These are phyloP conservation scores for Coemansia reversa DNA, from an alignment of 192 early-diverging fungal genomes.

Conservation along the genomic window DNA sequence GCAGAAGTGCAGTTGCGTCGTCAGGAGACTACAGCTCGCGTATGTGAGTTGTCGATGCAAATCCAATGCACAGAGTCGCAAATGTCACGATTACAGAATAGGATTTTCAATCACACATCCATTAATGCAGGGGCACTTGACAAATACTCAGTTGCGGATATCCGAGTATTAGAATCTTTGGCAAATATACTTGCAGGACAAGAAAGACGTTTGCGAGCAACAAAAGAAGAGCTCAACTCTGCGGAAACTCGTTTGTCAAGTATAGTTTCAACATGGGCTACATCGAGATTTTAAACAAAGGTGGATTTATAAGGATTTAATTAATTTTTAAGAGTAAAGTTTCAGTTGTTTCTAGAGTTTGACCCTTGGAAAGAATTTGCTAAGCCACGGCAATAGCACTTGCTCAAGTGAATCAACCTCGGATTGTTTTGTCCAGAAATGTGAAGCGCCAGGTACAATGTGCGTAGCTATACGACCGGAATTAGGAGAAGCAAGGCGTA, in stretches of 20 bases:
- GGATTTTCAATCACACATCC: slow-evolving; percentile 3
- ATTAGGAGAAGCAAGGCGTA: slow-evolving; percentile 22
- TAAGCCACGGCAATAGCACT: slow-evolving; percentile 1
- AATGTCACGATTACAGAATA: slow-evolving; percentile 1
- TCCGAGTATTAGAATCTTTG: slow-evolving; percentile 14
- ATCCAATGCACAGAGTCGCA: slow-evolving; percentile 32
- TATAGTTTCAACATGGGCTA: slow-evolving; percentile 22
- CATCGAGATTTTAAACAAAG: slow-evolving; percentile 18
- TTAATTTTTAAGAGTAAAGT: too few species aligned
- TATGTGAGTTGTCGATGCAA: slow-evolving; percentile 12
- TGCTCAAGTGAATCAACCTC: slow-evolving; percentile 16
- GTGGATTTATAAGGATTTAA: too few species aligned
- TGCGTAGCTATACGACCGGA: slow-evolving; percentile 12
- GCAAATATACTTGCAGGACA: slow-evolving; percentile 14
- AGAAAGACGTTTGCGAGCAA: slow-evolving; percentile 23
- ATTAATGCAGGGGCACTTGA: neutral
- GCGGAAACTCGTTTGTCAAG: slow-evolving; percentile 19
- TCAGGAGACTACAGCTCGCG: slow-evolving; percentile 14
- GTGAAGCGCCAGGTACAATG: slow-evolving; percentile 30
- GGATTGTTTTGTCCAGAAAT: slow-evolving; percentile 29
- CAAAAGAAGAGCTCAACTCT: slow-evolving; percentile 18
- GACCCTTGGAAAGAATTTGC: neutral
- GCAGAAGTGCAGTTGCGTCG: slow-evolving; percentile 16
- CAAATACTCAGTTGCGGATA: neutral
- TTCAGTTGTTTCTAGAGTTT: too few species aligned